Conservation (phyloP, 1,139 yeast species). For the Eremothecium cymbalariae region DNA sequence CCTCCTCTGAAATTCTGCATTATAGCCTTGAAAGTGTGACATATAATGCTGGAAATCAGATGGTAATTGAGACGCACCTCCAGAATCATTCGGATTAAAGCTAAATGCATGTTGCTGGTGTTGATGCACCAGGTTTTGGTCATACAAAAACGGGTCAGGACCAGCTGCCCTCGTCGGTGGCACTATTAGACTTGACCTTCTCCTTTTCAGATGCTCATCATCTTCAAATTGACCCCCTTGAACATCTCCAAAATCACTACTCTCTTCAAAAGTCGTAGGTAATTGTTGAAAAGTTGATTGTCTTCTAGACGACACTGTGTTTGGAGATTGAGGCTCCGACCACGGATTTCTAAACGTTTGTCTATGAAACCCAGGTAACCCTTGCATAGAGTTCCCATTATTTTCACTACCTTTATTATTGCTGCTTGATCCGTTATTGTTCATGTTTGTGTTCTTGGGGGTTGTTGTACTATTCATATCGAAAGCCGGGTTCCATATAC, state of each 20-base stretch:
- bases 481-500: conserved; percentile 15
- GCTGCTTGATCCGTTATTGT: conserved; percentile 2
- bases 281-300: conserved; percentile 12
- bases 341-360: conserved; percentile 18
- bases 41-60: conserved; percentile 2
- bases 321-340: conserved; percentile 15
- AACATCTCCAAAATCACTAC: background rate
- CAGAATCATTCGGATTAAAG: background rate
- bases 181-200: conserved; percentile 30
- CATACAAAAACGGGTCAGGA: conserved; percentile 36
- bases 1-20: conserved; percentile 33
- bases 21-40: conserved; percentile 9
- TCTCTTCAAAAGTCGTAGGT: conserved; percentile 14
- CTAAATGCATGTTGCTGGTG: conserved; percentile 20
- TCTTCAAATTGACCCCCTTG: conserved; percentile 7
- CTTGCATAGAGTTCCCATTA: background rate
- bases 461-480: conserved; percentile 7
- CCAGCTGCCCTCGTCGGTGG: conserved; percentile 44
- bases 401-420: background rate
- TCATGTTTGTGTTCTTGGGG: background rate
- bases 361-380: conserved; percentile 4
- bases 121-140: conserved; percentile 28
- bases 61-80: background rate
- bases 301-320: conserved; percentile 11
- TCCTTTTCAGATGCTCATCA: conserved; percentile 17